phyloP scores from a whole-genome alignment of 106 monocot species.

The Dendrobium catenatum region DNA sequence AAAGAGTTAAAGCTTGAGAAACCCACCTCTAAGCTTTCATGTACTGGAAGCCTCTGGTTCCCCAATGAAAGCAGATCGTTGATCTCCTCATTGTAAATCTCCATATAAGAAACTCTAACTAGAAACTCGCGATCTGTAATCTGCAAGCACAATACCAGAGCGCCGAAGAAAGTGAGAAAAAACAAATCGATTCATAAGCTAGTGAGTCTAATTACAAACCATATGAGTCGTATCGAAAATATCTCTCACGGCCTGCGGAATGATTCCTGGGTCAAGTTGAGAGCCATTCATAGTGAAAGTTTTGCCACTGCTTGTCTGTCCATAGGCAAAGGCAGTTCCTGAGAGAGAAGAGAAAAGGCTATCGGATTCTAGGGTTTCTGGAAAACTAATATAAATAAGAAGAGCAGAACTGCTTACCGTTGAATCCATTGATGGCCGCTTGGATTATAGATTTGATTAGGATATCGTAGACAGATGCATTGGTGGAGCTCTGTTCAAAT shows the following conservation, averaged over 20 bases:
- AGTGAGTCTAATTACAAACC: slow-evolving; percentile 23
- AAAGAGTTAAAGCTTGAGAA: neutral
- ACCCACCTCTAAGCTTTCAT: slow-evolving; percentile 88
- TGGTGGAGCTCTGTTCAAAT: slow-evolving; percentile 53
- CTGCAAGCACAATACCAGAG: slow-evolving; percentile 15
- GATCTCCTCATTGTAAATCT: slow-evolving; percentile 98
- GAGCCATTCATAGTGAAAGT: slow-evolving; percentile 96
- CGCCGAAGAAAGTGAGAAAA: neutral
- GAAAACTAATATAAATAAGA: neutral
- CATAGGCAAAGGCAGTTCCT: slow-evolving; percentile 98
- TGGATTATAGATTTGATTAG: slow-evolving; percentile 66
- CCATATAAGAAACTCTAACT: slow-evolving; percentile 97
- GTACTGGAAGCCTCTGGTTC: slow-evolving; percentile 77
- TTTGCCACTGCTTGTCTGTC: slow-evolving; percentile 97
- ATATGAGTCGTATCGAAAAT: slow-evolving; percentile 43
- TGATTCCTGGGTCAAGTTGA: slow-evolving; percentile 65
- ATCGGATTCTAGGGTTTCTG: neutral
- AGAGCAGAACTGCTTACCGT: slow-evolving; percentile 33
- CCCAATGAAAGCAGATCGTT: slow-evolving; percentile 72
- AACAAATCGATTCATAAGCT: neutral
- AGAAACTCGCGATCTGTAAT: slow-evolving; percentile 70
- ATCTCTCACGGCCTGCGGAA: slow-evolving; percentile 67
- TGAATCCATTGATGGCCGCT: slow-evolving; percentile 83
- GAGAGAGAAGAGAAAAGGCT: neutral
- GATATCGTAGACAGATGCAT: slow-evolving; percentile 39